A percentile compares a stretch with the other conserved stretches of the same genome.
phyloP scores from a whole-genome alignment of 2,329 filamentous ascomycete genomes.

The Colletotrichum limetticola region DNA sequence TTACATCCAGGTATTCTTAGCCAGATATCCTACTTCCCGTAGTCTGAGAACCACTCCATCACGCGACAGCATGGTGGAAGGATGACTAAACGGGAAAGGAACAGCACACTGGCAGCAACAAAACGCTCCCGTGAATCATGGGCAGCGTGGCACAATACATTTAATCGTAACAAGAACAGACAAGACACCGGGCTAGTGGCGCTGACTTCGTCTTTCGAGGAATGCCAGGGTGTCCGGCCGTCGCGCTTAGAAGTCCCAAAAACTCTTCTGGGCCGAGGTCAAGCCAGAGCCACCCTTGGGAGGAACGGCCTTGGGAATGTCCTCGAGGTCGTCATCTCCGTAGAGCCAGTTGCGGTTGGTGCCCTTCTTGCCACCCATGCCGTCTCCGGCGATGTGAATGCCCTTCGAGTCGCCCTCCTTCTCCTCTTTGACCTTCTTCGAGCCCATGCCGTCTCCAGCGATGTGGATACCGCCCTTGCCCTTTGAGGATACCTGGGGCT shows the following conservation, averaged over 20 bases:
- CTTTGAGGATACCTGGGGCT: slow-evolving; percentile 37
- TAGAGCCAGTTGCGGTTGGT: slow-evolving; percentile 68
- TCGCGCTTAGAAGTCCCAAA: slow-evolving; percentile 59
- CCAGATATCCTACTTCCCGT: not conserved
- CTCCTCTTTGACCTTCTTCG: slow-evolving; percentile 54
- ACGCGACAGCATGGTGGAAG: not conserved
- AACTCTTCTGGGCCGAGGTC: slow-evolving; percentile 48
- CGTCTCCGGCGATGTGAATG: slow-evolving; percentile 67
- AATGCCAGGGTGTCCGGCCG: slow-evolving; percentile 3
- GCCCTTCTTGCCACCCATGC: slow-evolving; percentile 72
- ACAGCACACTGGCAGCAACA: slow-evolving; percentile 25
- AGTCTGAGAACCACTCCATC: not conserved
- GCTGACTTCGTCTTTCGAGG: slow-evolving; percentile 6
- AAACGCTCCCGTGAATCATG: slow-evolving; percentile 45
- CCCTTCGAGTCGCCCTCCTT: slow-evolving; percentile 45
- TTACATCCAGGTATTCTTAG: slow-evolving; percentile 7
- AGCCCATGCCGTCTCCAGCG: slow-evolving; percentile 75
- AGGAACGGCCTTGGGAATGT: slow-evolving; percentile 46
- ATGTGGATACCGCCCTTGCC: slow-evolving; percentile 50
- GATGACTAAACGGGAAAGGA: slow-evolving; percentile 19
- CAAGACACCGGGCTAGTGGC: slow-evolving; percentile 15
- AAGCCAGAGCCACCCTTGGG: slow-evolving; percentile 49
- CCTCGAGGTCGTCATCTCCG: slow-evolving; percentile 58
- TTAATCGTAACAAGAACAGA: slow-evolving; percentile 39
- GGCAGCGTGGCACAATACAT: slow-evolving; percentile 44